phyloP scores from a whole-genome alignment of 139 green algal genomes.

The Marvania coccoides region DNA sequence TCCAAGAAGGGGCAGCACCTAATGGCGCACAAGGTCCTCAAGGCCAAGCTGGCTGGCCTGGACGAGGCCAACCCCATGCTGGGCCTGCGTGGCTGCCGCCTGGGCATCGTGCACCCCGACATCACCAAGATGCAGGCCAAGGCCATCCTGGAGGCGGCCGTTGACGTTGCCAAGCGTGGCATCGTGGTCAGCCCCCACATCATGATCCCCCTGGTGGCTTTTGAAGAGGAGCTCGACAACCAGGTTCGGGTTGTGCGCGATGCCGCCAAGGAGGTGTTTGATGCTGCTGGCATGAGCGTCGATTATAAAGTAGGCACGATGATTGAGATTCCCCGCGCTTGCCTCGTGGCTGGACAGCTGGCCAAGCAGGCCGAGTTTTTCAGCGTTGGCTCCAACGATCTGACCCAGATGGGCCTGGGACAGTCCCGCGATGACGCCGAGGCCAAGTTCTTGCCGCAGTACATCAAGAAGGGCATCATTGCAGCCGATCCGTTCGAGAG shows the following conservation, averaged over 20 bases:
- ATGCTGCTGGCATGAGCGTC: slow-evolving; percentile 24
- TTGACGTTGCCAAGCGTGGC: slow-evolving; percentile 42
- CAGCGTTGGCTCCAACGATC: slow-evolving; percentile 89
- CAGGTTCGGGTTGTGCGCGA: slow-evolving; percentile 45
- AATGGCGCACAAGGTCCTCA: slow-evolving; percentile 24
- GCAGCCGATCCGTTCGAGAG: slow-evolving; percentile 75
- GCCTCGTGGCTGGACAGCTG: slow-evolving; percentile 68
- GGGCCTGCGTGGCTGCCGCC: slow-evolving; percentile 77
- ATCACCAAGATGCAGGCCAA: slow-evolving; percentile 68
- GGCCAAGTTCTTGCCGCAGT: slow-evolving; percentile 78
- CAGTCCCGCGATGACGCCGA: slow-evolving; percentile 80
- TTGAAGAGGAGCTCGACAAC: slow-evolving; percentile 53
- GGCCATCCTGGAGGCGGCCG: slow-evolving; percentile 81
- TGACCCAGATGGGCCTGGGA: slow-evolving; percentile 84
- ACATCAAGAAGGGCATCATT: slow-evolving; percentile 59
- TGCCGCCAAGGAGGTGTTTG: slow-evolving; percentile 36
- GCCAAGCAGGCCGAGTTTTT: slow-evolving; percentile 84
- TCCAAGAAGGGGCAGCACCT: slow-evolving; percentile 16
- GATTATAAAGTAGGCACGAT: slow-evolving; percentile 77
- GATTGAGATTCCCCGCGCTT: slow-evolving; percentile 86
- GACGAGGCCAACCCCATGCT: slow-evolving; percentile 82
- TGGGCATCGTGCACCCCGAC: slow-evolving; percentile 84
- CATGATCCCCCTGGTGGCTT: slow-evolving; percentile 88
- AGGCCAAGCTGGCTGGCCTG: slow-evolving; percentile 59
- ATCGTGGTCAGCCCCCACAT: slow-evolving; percentile 58